Conservation (phyloP, 768 basidiomycete species). For the Boletus pseudo-olivaceus region DNA sequence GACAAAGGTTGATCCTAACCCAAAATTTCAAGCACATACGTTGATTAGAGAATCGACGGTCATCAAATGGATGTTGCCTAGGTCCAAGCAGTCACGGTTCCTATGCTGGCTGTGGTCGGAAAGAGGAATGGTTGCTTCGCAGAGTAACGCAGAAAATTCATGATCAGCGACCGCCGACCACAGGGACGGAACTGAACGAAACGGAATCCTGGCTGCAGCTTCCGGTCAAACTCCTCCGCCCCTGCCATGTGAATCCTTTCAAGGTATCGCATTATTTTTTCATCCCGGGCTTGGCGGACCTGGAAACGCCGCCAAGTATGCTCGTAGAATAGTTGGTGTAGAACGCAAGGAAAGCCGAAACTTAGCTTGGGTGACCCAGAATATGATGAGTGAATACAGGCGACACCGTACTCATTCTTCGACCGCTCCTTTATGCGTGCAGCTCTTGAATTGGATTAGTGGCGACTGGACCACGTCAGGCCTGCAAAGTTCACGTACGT, state of each 20-base stretch:
- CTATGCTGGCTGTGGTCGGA: not conserved
- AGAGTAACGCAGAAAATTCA: not conserved
- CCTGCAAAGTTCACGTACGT: too few species aligned
- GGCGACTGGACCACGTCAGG: not conserved
- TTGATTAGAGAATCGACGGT: not conserved
- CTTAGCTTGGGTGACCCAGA: not conserved
- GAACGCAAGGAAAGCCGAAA: not conserved
- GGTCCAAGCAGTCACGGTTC: not conserved
- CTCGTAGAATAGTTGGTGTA: not conserved
- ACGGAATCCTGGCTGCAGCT: too few species aligned
- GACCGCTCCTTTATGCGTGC: not conserved
- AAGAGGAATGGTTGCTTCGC: not conserved
- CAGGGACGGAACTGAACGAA: not conserved
- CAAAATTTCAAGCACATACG: not conserved
- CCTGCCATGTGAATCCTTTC: too few species aligned
- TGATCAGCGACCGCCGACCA: not conserved
- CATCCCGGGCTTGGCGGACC: not conserved
- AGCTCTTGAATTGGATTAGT: not conserved
- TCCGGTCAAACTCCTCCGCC: not conserved
- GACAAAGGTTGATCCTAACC: too few species aligned
- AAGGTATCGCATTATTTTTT: not conserved
- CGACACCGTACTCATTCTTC: not conserved
- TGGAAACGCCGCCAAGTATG: not conserved
- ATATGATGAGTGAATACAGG: not conserved
- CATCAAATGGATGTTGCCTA: not conserved